A percentile compares a stretch with the other conserved stretches of the same genome.
phyloP scores from a whole-genome alignment of 345 rosid species.

The Durio zibethinus region DNA sequence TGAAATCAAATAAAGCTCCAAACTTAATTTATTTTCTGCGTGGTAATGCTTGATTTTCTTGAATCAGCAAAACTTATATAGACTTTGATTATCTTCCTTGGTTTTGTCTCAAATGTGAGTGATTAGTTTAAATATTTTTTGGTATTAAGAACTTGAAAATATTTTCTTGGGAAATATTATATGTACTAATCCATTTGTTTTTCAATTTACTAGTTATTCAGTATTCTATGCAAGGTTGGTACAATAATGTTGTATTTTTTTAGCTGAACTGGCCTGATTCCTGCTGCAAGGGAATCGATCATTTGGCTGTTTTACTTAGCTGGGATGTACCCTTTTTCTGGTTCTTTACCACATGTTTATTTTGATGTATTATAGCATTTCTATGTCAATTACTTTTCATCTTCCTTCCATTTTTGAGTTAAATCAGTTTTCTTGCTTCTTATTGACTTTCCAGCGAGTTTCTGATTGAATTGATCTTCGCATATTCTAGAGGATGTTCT shows the following conservation, averaged over 20 bases:
- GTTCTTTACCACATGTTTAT: not conserved
- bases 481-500: not conserved
- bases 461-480: not conserved
- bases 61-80: not conserved
- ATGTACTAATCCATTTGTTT: not conserved
- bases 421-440: not conserved
- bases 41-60: slow-evolving; percentile 4
- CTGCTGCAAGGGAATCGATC: not conserved
- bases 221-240: not conserved
- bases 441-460: not conserved
- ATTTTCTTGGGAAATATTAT: not conserved
- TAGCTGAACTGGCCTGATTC: not conserved
- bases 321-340: not conserved
- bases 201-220: not conserved
- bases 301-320: not conserved
- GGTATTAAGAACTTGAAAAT: not conserved
- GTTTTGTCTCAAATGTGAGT: not conserved
- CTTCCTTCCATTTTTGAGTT: not conserved
- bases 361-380: not conserved
- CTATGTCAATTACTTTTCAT: not conserved
- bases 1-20: slow-evolving; percentile 2
- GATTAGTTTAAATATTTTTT: not conserved
- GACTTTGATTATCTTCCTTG: not conserved
- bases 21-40: not conserved
- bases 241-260: not conserved